Base-by-base conservation (phyloP, 2,329 filamentous ascomycete genomes). In the Didymella exigua region DNA sequence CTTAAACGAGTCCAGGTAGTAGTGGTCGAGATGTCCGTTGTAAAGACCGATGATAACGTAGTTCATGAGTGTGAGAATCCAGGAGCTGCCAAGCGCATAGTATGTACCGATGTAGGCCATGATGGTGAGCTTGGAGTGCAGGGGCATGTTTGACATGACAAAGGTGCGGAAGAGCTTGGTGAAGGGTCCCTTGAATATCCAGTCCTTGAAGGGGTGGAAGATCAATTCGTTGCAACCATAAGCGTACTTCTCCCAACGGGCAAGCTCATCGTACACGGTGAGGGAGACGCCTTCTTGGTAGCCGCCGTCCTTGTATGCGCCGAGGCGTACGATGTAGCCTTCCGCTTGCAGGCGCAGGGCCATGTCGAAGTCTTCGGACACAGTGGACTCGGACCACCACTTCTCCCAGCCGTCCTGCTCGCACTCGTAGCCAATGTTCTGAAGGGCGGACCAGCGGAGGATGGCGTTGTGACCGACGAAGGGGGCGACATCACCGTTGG, bases 401-500 rank as follows among this genome's bases (percentile, higher is more conserved):
- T 87, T 82, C 60, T 85, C 81, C 10, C 82, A 83, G 47, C 86
- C 78, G 30, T 83, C 59, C 2, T 48, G 43, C 3, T 55, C 43
- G 50, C 69, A 84, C 2, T 80, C 37, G 46, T 69, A 73, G 10
- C 61, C 79, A 38, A 87, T 81, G 43, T 83, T 78, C 61, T 87
- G 85, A 26, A 87, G 76, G 8, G 85, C 85, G 43, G 79, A 78
- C 89, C 89, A 91, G 19, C 89, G 82, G 13, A 91, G 78, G 56
- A 91, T 84, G 1, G 89, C 89, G 66, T 91, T 91, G 77, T 91
- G 89, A 0, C 89, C 89, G 58, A 91, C 89, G 62, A 91, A 91
- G 0, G 88, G 88, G 0, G 88, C 86, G 6, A 88, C 84, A 18
- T 92, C 89, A 4, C 89, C 89, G 45, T 84, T 87, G 6, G 85